Conservation (phyloP, 352 stramenopile species). For the Globisporangium perplexum region DNA sequence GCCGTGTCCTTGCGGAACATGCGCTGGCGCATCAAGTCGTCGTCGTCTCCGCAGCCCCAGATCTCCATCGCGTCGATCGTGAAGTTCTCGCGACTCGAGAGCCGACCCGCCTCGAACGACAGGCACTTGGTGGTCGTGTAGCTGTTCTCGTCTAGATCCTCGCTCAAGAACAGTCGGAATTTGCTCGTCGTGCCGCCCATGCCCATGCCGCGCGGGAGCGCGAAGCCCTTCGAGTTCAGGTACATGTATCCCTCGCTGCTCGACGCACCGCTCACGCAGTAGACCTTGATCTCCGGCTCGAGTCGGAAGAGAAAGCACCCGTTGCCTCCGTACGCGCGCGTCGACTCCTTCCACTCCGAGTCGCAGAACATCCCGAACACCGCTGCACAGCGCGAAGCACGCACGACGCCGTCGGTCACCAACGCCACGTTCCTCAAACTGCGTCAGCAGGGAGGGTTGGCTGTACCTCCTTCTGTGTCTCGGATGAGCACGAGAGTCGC, state of each 20-base stretch:
- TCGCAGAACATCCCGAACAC: conserved; percentile 87
- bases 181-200: conserved; percentile 72
- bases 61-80: conserved; percentile 65
- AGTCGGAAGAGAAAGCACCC: conserved; percentile 78
- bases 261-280: conserved; percentile 38
- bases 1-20: conserved; percentile 67
- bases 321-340: conserved; percentile 72
- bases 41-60: conserved; percentile 71
- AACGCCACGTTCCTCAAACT: no score
- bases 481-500: conserved; percentile 67
- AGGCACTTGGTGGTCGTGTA: conserved; percentile 71
- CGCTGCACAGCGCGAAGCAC: conserved; percentile 20
- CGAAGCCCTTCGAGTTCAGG: conserved; percentile 80
- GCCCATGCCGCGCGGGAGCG: conserved; percentile 64
- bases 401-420: not conserved
- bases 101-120: conserved; percentile 57
- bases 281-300: conserved; percentile 54
- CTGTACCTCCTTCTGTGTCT: conserved; percentile 54
- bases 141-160: conserved; percentile 82
- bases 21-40: conserved; percentile 44
- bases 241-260: conserved; percentile 80
- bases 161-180: conserved; percentile 75
- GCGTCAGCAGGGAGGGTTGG: no score
- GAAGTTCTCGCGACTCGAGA: conserved; percentile 62
- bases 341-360: conserved; percentile 82